These are phyloP conservation scores for Viola pubescens DNA, from an alignment of 441 rosid species.

Conservation along the genomic window DNA sequence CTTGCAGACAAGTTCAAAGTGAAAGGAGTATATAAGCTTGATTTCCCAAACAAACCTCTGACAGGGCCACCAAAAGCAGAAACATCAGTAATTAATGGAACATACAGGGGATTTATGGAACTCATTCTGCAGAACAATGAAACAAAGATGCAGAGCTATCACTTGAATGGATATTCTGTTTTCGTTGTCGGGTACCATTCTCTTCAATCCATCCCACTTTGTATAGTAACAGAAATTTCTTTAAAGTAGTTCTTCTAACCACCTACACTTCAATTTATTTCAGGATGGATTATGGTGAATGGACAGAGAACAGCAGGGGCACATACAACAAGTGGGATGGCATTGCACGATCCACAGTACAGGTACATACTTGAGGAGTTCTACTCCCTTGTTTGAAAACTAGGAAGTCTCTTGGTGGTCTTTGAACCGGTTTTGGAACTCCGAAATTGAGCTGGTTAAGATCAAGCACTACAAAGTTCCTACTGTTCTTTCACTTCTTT, in stretches of 20 bases:
- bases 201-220: no score
- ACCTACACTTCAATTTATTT: constrained; percentile 16
- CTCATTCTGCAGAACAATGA: constrained; percentile 87
- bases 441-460: no score
- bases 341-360: constrained; percentile 70
- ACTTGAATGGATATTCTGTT: constrained; percentile 83
- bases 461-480: no score
- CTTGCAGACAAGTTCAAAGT: constrained; percentile 69
- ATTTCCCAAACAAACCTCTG: constrained; percentile 72
- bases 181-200: constrained; percentile 69
- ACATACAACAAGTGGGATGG: constrained; percentile 96
- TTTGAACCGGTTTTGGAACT: no score
- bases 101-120: constrained; percentile 87
- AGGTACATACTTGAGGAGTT: constrained; percentile 38
- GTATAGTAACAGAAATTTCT: no score
- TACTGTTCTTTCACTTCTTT: no score
- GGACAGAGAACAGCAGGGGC: constrained; percentile 88
- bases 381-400: not conserved
- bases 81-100: constrained; percentile 79
- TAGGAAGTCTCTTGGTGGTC: not conserved
- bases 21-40: constrained; percentile 77
- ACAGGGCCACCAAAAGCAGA: constrained; percentile 50
- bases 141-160: constrained; percentile 80
- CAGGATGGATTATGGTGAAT: constrained; percentile 96
- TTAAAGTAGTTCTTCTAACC: constrained; percentile 4